A percentile compares a stretch with the other conserved stretches of the same genome.
Evolutionary conservation across 495 filamentous ascomycete genomes (phyloP).

Genomic region (Neurospora terricola): DNA sequence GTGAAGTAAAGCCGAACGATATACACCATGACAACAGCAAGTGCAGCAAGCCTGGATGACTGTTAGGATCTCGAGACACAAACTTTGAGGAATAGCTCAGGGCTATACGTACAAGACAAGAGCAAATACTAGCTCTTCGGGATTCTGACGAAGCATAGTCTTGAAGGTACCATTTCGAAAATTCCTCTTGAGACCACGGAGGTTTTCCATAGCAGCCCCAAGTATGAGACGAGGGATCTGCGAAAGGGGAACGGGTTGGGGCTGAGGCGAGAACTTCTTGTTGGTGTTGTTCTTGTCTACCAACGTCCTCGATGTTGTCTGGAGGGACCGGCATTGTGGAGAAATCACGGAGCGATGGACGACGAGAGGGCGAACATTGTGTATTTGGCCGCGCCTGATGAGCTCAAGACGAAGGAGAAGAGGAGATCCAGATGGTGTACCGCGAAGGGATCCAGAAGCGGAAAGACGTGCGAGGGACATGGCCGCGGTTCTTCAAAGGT

Average conservation of each 20-base stretch:
- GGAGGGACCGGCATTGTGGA: conserved; percentile 8
- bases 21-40: conserved; percentile 46
- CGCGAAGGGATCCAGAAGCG: neutral
- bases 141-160: conserved; percentile 25
- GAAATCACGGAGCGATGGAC: neutral
- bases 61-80: neutral
- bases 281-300: conserved; percentile 3
- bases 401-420: conserved; percentile 1
- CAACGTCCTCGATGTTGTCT: conserved; percentile 9
- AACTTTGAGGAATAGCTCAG: neutral
- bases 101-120: conserved; percentile 8
- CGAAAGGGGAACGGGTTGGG: conserved; percentile 5
- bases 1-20: conserved; percentile 54
- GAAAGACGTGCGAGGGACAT: neutral
- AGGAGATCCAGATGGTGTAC: neutral
- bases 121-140: conserved; percentile 31
- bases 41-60: conserved; percentile 25
- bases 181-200: conserved; percentile 21
- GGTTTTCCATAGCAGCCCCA: conserved; percentile 19
- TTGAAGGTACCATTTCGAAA: conserved; percentile 26
- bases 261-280: conserved; percentile 14
- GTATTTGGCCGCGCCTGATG: neutral
- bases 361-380: neutral
- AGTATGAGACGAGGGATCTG: conserved; percentile 16
- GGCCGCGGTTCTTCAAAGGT: neutral